phyloP scores from a whole-genome alignment of 2,329 filamentous ascomycete genomes.

The Pestalotiopsis sp. region DNA sequence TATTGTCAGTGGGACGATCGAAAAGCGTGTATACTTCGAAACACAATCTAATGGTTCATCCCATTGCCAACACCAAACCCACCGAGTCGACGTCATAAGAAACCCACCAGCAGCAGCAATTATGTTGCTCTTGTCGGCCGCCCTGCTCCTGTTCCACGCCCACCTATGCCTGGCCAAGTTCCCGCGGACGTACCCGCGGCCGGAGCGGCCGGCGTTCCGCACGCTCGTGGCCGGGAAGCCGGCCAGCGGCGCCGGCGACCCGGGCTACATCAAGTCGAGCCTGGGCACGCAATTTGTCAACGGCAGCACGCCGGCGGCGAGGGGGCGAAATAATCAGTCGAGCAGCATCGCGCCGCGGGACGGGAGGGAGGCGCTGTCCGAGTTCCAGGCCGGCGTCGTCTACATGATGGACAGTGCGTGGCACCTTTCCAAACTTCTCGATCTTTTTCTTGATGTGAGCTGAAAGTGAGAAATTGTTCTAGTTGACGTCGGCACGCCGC shows the following conservation, averaged over 20 bases:
- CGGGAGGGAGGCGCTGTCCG: slow-evolving; percentile 22
- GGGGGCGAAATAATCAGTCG: slow-evolving; percentile 6
- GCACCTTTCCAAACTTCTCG: no score
- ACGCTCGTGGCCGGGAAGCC: neutral
- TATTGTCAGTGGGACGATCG: neutral
- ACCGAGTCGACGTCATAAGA: neutral
- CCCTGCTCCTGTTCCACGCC: neutral
- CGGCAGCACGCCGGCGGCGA: neutral
- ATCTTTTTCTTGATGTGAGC: no score
- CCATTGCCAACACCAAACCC: neutral
- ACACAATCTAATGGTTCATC: neutral
- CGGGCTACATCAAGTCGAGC: slow-evolving; percentile 24
- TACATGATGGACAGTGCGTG: slow-evolving; percentile 35
- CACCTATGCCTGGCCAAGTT: neutral
- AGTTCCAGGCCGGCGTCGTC: slow-evolving; percentile 31
- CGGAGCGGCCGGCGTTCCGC: neutral
- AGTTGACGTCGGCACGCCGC: slow-evolving; percentile 39
- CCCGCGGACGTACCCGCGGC: neutral
- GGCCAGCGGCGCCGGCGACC: neutral
- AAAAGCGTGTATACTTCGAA: neutral
- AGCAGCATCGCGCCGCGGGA: slow-evolving; percentile 14
- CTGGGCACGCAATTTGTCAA: slow-evolving; percentile 22
- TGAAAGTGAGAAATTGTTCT: no score
- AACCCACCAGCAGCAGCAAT: no score
- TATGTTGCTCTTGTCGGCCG: neutral